phyloP scores from a whole-genome alignment of 2,329 filamentous ascomycete species.

The Exserohilum rostratum region DNA sequence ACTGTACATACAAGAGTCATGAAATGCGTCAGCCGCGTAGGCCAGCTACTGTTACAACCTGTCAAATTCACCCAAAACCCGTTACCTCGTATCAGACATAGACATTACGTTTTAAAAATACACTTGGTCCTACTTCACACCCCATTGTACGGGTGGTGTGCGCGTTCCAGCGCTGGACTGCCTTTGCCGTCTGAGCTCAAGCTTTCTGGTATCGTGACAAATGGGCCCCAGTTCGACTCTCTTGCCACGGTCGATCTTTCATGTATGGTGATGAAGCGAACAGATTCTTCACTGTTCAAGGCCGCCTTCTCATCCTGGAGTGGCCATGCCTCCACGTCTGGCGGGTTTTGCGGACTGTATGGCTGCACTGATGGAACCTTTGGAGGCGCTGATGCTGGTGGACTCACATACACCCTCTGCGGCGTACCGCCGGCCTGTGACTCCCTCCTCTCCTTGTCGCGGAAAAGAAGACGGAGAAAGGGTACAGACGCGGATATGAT shows the following conservation, averaged over 20 bases:
- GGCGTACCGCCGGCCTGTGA: conserved; percentile 12
- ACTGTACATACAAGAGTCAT: not conserved
- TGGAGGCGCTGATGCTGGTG: conserved; percentile 20
- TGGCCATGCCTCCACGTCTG: conserved; percentile 29
- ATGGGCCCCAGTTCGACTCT: conserved; percentile 36
- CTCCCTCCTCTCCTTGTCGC: conserved; percentile 24
- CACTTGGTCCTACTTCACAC: conserved; percentile 17
- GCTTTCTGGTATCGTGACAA: conserved; percentile 44
- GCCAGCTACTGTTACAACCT: conserved; percentile 28
- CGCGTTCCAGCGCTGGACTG: conserved; percentile 24
- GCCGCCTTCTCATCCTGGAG: conserved; percentile 21
- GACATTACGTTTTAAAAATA: not conserved
- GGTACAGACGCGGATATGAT: conserved; percentile 56
- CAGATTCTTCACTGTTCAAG: not conserved
- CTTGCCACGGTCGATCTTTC: conserved; percentile 18
- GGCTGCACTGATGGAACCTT: not conserved
- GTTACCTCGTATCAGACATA: not conserved
- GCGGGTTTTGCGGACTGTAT: conserved; percentile 22
- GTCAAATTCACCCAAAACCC: not conserved
- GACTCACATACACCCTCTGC: conserved; percentile 17
- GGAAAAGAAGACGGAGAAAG: conserved; percentile 52
- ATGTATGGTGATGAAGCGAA: conserved; percentile 9
- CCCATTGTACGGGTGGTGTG: conserved; percentile 15
- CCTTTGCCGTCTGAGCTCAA: conserved; percentile 32
- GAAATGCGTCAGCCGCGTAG: conserved; percentile 21